Conservation (phyloP, 2,329 filamentous ascomycete species). For the Pseudogymnoascus sp. region DNA sequence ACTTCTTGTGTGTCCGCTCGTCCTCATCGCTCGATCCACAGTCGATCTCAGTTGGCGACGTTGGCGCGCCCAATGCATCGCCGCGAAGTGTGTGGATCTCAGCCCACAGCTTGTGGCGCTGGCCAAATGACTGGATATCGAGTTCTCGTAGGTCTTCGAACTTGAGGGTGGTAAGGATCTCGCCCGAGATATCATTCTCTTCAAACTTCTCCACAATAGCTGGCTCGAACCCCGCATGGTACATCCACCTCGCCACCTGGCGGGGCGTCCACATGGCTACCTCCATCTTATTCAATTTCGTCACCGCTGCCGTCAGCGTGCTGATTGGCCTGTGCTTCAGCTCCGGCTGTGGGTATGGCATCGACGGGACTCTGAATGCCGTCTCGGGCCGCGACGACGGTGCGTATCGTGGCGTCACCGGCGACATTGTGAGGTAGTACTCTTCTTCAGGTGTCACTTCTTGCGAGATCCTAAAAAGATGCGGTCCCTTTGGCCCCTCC, state of each 20-base stretch:
- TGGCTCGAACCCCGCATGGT: slow-evolving; percentile 69
- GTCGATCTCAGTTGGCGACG: slow-evolving; percentile 49
- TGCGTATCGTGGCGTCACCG: slow-evolving; percentile 58
- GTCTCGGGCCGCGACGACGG: slow-evolving; percentile 25
- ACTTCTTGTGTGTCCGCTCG: slow-evolving; percentile 16
- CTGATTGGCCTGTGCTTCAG: slow-evolving; percentile 35
- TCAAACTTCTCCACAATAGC: slow-evolving; percentile 75
- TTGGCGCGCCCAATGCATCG: slow-evolving; percentile 41
- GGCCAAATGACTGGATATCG: slow-evolving; percentile 72
- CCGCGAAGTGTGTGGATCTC: slow-evolving; percentile 64
- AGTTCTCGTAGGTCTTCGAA: slow-evolving; percentile 81
- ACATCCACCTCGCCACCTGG: slow-evolving; percentile 81
- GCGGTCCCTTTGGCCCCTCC: slow-evolving; percentile 74
- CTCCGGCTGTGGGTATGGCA: slow-evolving; percentile 19
- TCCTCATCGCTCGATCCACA: slow-evolving; percentile 21
- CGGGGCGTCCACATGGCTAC: slow-evolving; percentile 63
- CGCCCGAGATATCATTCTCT: slow-evolving; percentile 84
- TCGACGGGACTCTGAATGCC: slow-evolving; percentile 12
- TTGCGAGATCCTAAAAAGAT: slow-evolving; percentile 69
- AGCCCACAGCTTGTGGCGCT: slow-evolving; percentile 71
- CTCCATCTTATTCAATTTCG: slow-evolving; percentile 48
- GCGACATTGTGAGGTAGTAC: slow-evolving; percentile 59
- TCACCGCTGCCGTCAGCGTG: slow-evolving; percentile 48
- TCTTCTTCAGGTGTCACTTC: slow-evolving; percentile 33
- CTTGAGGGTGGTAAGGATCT: slow-evolving; percentile 81